Conservation (phyloP, 192 early-diverging fungal genomes). For the Linnemannia exigua region DNA sequence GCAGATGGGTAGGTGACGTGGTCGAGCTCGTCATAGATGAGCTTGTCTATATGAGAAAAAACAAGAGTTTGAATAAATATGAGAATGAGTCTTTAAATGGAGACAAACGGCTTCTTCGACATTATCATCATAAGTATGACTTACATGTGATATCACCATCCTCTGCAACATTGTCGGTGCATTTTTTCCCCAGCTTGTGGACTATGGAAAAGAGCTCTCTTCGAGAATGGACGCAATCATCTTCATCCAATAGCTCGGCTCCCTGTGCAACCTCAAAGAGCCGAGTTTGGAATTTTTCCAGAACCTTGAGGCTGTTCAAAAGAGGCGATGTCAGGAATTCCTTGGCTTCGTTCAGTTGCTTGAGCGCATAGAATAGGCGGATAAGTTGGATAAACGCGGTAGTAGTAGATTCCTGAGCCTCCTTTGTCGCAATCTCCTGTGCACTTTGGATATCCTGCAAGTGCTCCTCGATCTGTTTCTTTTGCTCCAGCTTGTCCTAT, state of each 20-base stretch:
- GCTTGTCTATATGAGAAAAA: not conserved
- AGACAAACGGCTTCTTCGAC: not conserved
- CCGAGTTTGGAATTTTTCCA: not conserved
- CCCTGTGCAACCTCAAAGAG: constrained; percentile 2
- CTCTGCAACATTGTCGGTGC: not conserved
- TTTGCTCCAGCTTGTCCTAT: not conserved
- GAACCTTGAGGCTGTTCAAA: not conserved
- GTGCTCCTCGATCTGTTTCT: not conserved
- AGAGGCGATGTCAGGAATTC: not conserved
- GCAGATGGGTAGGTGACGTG: not conserved
- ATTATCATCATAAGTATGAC: not conserved
- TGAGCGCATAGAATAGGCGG: constrained; percentile 13
- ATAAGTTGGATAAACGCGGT: not conserved
- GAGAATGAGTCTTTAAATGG: not conserved
- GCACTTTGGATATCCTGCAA: not conserved
- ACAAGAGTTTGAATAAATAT: not conserved
- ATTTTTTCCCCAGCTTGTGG: not conserved
- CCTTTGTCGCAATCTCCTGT: not conserved
- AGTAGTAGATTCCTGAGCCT: not conserved
- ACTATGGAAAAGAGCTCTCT: not conserved
- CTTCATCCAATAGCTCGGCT: not conserved
- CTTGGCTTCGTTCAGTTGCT: constrained; percentile 1
- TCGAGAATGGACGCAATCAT: not conserved
- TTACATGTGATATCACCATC: constrained; percentile 3
- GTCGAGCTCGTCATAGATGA: not conserved